Evolutionary conservation across 2,329 filamentous ascomycete species (phyloP).

Genomic region (Talaromyces pinophilus): DNA sequence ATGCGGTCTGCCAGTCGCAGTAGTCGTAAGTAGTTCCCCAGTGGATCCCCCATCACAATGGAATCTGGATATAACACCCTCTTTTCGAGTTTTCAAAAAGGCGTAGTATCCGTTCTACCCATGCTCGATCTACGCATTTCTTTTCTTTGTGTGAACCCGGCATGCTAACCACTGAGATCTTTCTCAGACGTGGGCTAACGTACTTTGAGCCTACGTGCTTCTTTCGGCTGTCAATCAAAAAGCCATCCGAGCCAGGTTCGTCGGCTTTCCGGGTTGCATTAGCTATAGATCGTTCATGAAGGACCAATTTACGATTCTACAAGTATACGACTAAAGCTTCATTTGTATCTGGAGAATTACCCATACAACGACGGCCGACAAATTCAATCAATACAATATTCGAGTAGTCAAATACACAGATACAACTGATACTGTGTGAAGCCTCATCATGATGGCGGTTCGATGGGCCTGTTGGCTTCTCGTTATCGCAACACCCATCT

Average conservation of each 20-base stretch:
- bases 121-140: conserved; percentile 1
- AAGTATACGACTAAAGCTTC: not conserved
- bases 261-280: not conserved
- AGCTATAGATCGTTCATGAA: conserved; percentile 11
- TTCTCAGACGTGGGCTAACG: conserved; percentile 10
- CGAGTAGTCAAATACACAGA: not conserved
- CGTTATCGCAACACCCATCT: conserved; percentile 28
- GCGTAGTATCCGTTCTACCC: conserved; percentile 2
- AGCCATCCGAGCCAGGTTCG: not conserved
- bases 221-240: conserved; percentile 13
- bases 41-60: conserved; percentile 6
- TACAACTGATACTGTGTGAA: not conserved
- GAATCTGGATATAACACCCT: not conserved
- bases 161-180: conserved; percentile 5
- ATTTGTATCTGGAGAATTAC: not conserved
- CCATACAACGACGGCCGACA: not conserved
- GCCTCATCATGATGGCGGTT: conserved; percentile 13
- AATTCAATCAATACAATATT: too few relatives aligned
- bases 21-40: not conserved
- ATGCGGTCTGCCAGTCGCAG: conserved; percentile 3
- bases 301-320: not conserved
- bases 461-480: conserved; percentile 28
- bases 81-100: conserved; percentile 5
- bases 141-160: conserved; percentile 7
- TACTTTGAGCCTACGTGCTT: not conserved